Evolutionary conservation across 2,329 filamentous ascomycete genomes (phyloP), one percentile per base, ranked within the genome.

Genomic region (Apiospora kogelbergensis): DNA sequence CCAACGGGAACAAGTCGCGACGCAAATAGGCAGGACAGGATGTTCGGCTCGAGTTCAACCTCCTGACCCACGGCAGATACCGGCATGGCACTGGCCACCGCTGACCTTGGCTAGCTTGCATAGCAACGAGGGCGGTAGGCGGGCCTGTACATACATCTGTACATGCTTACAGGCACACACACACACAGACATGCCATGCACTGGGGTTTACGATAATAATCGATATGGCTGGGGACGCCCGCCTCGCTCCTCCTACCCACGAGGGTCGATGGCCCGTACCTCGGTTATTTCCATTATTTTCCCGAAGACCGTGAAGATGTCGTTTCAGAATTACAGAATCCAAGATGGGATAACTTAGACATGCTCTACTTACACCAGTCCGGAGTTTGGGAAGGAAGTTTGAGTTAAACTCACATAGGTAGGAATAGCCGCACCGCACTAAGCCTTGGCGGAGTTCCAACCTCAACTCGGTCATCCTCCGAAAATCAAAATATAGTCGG

Each of bases 211-310:
- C 20, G 42, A 20, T 45, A 6, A 45, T 60, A 37, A 60, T 57
- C 48, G 48, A 57, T 57, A 57, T 57, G 48, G 48, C 26, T 57
- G 48, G 26, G 48, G 48, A 57, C 48, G 48, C 48, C 48, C 48
- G 48, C 24, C 26, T 57, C 48, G 48, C 48, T 17, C 48, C 30
- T 30, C 15, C 30, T 57, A 17, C 48, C 48, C 48, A 57, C 48
- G 48, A 57, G 15, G 17, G 40, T 41, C 40, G 11, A 42, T 33
- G 48, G 48, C 20, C 48, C 48, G 48, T 57, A 57, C 48, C 26
- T 57, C 48, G 48, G 48, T 57, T 57, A 30, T 57, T 24, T 17
- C 48, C 48, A 33, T 26, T 6, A 46, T 53, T 11, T 53, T 15
- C 9, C 15, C 26, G 30, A 17, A 30, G 15, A 26, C 26, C 48